phyloP scores from a whole-genome alignment of 1,284 basidiomycete species.

The Fistulina hepatica region DNA sequence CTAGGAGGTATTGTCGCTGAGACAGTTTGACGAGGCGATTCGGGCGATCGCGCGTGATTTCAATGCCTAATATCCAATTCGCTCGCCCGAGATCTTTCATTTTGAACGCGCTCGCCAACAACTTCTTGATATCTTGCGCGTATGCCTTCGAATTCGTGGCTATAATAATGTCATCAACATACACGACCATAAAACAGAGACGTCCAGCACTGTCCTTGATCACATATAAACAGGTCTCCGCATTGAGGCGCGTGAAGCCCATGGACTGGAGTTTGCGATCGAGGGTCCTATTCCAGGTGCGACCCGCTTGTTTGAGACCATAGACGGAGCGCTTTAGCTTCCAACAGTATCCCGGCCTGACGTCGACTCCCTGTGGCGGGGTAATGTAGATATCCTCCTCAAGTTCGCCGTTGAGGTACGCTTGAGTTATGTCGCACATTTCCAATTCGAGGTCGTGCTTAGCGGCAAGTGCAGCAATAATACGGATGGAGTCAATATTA shows the following conservation, averaged over 20 bases:
- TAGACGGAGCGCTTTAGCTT: slow-evolving; percentile 14
- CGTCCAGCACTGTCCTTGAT: slow-evolving; percentile 8
- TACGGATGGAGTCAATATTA: slow-evolving; percentile 20
- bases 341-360: slow-evolving; percentile 11
- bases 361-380: slow-evolving; percentile 13
- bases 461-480: slow-evolving; percentile 24
- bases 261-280: slow-evolving; percentile 11
- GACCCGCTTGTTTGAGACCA: slow-evolving; percentile 18
- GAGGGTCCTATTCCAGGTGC: slow-evolving; percentile 16
- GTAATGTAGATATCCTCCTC: slow-evolving; percentile 14
- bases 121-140: slow-evolving; percentile 14
- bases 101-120: slow-evolving; percentile 18
- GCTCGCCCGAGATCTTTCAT: slow-evolving; percentile 24
- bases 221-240: slow-evolving; percentile 19
- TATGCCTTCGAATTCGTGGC: slow-evolving; percentile 11
- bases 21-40: slow-evolving; percentile 18
- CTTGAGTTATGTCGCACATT: slow-evolving; percentile 25
- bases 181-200: slow-evolving; percentile 15
- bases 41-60: slow-evolving; percentile 18
- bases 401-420: slow-evolving; percentile 22
- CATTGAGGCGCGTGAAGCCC: slow-evolving; percentile 15
- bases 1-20: slow-evolving; percentile 22
- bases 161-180: slow-evolving; percentile 18
- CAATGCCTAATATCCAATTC: slow-evolving; percentile 22
- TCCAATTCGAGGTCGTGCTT: slow-evolving; percentile 21